These are phyloP conservation scores for Geosmithia putterillii DNA, from an alignment of 2,329 filamentous ascomycete species.

Conservation along the genomic window DNA sequence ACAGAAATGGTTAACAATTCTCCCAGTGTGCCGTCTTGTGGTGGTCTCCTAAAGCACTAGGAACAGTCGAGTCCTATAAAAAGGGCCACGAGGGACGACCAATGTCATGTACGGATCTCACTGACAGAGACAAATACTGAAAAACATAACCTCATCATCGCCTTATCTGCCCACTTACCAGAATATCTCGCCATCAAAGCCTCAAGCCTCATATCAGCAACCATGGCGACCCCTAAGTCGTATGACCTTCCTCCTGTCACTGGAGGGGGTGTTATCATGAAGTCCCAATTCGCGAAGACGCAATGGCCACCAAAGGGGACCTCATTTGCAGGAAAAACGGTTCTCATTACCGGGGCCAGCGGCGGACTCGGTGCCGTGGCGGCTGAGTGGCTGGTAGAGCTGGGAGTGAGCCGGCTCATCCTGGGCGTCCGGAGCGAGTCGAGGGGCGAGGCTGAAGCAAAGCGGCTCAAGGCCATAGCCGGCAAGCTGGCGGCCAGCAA, in stretches of 20 bases:
- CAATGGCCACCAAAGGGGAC: constrained; percentile 8
- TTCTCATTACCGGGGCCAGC: background rate
- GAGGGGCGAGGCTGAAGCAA: constrained; percentile 4
- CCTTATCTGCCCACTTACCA: no score
- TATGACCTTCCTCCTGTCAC: background rate
- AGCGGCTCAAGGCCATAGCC: background rate
- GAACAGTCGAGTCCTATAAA: no score
- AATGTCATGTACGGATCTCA: no score
- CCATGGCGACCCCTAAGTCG: background rate
- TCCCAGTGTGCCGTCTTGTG: no score
- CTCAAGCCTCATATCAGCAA: no score
- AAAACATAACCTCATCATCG: no score
- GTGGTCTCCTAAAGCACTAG: no score
- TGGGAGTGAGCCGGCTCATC: constrained; percentile 6
- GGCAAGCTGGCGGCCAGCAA: background rate
- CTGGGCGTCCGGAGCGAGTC: constrained; percentile 7
- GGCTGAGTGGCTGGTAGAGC: constrained; percentile 1
- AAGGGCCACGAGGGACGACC: no score
- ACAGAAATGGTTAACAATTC: no score
- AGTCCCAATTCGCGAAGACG: constrained; percentile 13
- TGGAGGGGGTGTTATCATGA: constrained; percentile 7
- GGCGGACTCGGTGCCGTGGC: background rate
- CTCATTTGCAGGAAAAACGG: constrained; percentile 20
- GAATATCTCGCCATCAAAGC: no score
- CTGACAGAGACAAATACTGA: no score